Evolutionary conservation across 2,329 filamentous ascomycete genomes (phyloP).

Genomic region (Fusarium coicis): DNA sequence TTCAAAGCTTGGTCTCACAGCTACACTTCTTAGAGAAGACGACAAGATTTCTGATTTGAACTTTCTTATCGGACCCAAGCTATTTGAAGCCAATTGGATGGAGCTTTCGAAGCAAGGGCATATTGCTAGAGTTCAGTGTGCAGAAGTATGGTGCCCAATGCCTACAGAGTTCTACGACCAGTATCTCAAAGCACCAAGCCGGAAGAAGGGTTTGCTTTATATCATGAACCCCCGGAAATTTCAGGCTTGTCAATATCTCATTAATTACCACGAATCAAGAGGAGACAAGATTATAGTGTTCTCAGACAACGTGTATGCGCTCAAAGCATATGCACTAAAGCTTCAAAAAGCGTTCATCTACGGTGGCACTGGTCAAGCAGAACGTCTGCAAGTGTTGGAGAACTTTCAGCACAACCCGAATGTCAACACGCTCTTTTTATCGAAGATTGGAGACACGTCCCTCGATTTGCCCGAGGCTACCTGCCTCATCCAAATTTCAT

Average conservation of each 20-base stretch:
- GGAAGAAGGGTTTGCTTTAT: slow-evolving; percentile 70
- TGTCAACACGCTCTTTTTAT: slow-evolving; percentile 93
- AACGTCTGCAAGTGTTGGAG: slow-evolving; percentile 87
- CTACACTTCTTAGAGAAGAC: slow-evolving; percentile 93
- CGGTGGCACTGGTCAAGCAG: slow-evolving; percentile 84
- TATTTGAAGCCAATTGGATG: slow-evolving; percentile 99
- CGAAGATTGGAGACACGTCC: slow-evolving; percentile 98
- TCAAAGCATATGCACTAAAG: slow-evolving; percentile 85
- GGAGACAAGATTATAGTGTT: slow-evolving; percentile 99
- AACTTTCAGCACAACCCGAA: slow-evolving; percentile 94
- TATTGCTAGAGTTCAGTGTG: slow-evolving; percentile 96
- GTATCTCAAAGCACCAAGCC: slow-evolving; percentile 77
- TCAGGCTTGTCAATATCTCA: slow-evolving; percentile 97
- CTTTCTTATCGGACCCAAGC: slow-evolving; percentile 95
- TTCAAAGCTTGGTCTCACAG: slow-evolving; percentile 93
- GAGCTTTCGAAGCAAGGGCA: slow-evolving; percentile 96
- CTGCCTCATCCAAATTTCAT: slow-evolving; percentile 96
- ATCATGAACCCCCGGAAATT: slow-evolving; percentile 99
- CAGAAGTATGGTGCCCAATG: slow-evolving; percentile 99
- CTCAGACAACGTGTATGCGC: slow-evolving; percentile 94
- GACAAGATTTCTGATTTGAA: slow-evolving; percentile 98
- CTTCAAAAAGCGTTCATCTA: slow-evolving; percentile 91
- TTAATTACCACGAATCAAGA: slow-evolving; percentile 93
- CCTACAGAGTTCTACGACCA: slow-evolving; percentile 97
- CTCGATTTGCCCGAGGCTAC: slow-evolving; percentile 96